A percentile compares a stretch with the other conserved stretches of the same genome.
phyloP scores from a whole-genome alignment of 257 asterid genomes.

The Leptodermis oblonga region DNA sequence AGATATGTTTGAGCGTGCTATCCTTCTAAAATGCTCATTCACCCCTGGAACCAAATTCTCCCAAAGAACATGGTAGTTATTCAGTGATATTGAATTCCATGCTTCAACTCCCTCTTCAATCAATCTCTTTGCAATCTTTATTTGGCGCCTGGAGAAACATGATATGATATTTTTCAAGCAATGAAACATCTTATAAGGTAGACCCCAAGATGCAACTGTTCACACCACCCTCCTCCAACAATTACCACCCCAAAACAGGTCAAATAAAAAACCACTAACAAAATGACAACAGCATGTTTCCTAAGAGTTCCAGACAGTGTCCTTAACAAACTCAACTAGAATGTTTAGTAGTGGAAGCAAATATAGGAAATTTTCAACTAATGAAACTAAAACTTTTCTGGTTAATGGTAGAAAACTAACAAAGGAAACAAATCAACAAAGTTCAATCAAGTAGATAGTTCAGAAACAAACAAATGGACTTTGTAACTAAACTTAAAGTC shows the following conservation, averaged over 20 bases:
- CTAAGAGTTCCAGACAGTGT: neutral
- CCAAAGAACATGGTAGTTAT: slow-evolving; percentile 65
- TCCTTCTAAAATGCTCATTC: slow-evolving; percentile 52
- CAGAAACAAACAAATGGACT: neutral
- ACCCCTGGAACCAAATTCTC: slow-evolving; percentile 48
- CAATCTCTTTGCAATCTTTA: slow-evolving; percentile 67
- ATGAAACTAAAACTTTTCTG: neutral
- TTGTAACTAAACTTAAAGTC: neutral
- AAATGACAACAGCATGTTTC: neutral
- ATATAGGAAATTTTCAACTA: neutral
- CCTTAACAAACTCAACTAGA: neutral
- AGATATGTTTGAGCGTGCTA: slow-evolving; percentile 53
- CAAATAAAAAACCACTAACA: neutral
- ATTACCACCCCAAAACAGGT: neutral
- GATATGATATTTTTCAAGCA: neutral
- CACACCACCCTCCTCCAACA: neutral
- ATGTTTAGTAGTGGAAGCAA: neutral
- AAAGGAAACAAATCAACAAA: neutral
- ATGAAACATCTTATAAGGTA: neutral
- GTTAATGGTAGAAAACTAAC: neutral
- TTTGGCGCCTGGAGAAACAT: slow-evolving; percentile 59
- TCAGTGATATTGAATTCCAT: slow-evolving; percentile 60
- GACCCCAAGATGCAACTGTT: neutral
- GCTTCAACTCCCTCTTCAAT: slow-evolving; percentile 64
- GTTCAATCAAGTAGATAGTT: neutral